These are phyloP conservation scores for Posidonia oceanica DNA, from an alignment of 116 monocot species.

Conservation along the genomic window DNA sequence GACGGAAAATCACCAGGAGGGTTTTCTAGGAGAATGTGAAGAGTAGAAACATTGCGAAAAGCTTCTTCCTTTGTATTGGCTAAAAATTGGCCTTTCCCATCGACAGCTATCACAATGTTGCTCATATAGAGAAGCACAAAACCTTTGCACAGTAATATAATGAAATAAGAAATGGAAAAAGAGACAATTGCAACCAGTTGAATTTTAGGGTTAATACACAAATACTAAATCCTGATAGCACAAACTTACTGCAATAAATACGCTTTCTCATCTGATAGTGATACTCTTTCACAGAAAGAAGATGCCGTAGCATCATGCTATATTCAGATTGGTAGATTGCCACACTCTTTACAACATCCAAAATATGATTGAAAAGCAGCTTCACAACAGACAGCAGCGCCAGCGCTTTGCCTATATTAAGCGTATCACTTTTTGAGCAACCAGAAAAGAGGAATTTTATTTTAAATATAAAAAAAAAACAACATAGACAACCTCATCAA, in stretches of 20 bases:
- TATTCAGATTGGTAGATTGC: slow-evolving; percentile 64
- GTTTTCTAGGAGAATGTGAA: slow-evolving; percentile 72
- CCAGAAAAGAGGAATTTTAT: background rate
- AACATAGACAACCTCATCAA: too few species aligned
- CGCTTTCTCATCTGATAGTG: slow-evolving; percentile 64
- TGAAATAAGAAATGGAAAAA: background rate
- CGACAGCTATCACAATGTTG: slow-evolving; percentile 26
- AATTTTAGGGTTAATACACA: background rate
- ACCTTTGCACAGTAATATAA: slow-evolving; percentile 28
- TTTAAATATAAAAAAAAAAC: background rate
- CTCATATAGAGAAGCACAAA: slow-evolving; percentile 51
- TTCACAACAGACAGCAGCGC: slow-evolving; percentile 52
- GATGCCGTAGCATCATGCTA: slow-evolving; percentile 55
- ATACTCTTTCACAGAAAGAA: slow-evolving; percentile 56
- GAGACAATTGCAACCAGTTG: background rate
- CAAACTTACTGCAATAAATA: slow-evolving; percentile 47
- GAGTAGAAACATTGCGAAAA: slow-evolving; percentile 52
- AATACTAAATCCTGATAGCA: background rate
- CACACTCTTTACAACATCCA: slow-evolving; percentile 51
- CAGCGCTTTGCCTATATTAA: slow-evolving; percentile 37
- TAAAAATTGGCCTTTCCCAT: slow-evolving; percentile 19
- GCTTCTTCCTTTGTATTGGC: slow-evolving; percentile 59
- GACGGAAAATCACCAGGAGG: slow-evolving; percentile 82
- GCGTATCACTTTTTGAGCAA: background rate
- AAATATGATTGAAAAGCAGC: slow-evolving; percentile 60